phyloP scores from a whole-genome alignment of 139 green algal species.

The Astrephomene gubernaculifera region DNA sequence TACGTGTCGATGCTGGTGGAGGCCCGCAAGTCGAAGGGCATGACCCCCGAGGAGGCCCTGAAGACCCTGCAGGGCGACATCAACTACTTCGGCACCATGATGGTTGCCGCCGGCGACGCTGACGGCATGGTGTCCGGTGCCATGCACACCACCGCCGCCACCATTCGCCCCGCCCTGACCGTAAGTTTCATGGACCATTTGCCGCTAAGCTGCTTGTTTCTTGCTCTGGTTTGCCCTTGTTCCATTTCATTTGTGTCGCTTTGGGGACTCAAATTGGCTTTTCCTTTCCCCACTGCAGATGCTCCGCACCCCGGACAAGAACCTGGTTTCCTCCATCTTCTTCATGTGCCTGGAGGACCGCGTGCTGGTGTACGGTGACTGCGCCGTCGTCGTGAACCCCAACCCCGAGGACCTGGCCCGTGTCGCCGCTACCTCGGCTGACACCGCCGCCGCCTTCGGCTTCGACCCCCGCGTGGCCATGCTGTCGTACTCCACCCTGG shows the following conservation, averaged over 20 bases:
- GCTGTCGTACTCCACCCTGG: constrained; percentile 91
- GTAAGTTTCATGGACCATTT: too few relatives aligned
- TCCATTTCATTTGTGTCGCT: too few relatives aligned
- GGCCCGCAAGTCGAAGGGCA: constrained; percentile 77
- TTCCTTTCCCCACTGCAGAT: too few relatives aligned
- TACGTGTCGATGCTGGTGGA: constrained; percentile 75
- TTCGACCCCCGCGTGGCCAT: constrained; percentile 90
- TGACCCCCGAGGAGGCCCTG: constrained; percentile 74
- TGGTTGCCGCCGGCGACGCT: constrained; percentile 81
- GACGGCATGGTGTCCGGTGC: constrained; percentile 93
- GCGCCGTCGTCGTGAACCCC: constrained; percentile 90
- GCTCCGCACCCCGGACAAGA: constrained; percentile 66
- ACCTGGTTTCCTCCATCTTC: constrained; percentile 90
- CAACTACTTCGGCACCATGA: constrained; percentile 85
- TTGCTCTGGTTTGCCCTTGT: too few relatives aligned
- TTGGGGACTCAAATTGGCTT: too few relatives aligned
- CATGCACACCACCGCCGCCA: constrained; percentile 90
- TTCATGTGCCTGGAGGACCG: constrained; percentile 95
- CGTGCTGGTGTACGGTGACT: constrained; percentile 92
- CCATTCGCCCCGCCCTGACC: constrained; percentile 90
- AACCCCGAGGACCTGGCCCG: constrained; percentile 79
- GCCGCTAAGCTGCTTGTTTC: too few relatives aligned
- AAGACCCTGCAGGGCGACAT: constrained; percentile 73
- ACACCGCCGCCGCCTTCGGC: constrained; percentile 90
- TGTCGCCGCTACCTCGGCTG: constrained; percentile 81